Evolutionary conservation across 805 yeast genomes (phyloP), one percentile per base, ranked within the genome.

Genomic region (Naumovozyma dairenensis): DNA sequence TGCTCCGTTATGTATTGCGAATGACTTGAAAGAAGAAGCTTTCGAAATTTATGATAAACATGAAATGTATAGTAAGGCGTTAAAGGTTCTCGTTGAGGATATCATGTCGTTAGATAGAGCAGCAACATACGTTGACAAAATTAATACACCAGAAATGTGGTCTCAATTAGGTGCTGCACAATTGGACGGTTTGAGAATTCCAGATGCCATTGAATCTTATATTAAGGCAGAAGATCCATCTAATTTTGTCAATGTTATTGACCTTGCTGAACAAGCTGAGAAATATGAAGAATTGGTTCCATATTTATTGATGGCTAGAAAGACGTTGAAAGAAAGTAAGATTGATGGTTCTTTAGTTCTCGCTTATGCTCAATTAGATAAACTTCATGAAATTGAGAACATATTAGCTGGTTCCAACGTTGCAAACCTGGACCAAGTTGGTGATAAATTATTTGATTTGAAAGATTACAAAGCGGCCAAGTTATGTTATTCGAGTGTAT

Each of bases 141-240:
- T 84, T 43, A 87, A 87, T 51, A 68, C 72, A 21, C 75, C 94
- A 8, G 94, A 80, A 47, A 69, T 89, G 44, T 92, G 97, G 97
- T 80, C 83, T 51, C 93, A 85, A 59, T 72, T 92, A 37, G 99
- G 96, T 71, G 74, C 78, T 57, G 96, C 98, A 37, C 97, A 92
- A 65, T 71, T 92, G 53, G 84, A 85, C 50, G 98, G 96, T 33
- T 70, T 87, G 53, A 76, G 97, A 49, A 75, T 92, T 40, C 78
- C 85, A 32, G 97, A 89, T 51, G 85, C 97, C 21, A 81, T 92
- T 51, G 78, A 77, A 36, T 86, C 97, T 6, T 92, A 92, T 57
- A 81, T 87, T 51, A 81, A 76, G 51, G 95, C 97, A 27, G 76
- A 80, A 51, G 94, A 89, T 58, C 92, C 97, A 38, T 72, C 81